Base-by-base conservation (phyloP, 106 monocot species). In the Dioscorea dumetorum region DNA sequence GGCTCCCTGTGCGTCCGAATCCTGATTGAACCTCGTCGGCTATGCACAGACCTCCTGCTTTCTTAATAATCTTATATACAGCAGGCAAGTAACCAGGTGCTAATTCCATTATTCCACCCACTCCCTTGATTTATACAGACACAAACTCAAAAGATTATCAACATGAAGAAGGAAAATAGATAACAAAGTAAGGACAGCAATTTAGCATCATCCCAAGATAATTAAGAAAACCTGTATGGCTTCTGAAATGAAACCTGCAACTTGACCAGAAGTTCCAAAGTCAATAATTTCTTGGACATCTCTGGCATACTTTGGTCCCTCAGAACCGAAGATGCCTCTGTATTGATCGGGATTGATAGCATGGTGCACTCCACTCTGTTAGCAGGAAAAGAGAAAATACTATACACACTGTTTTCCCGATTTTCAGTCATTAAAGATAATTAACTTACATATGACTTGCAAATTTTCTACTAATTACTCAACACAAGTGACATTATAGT, bases 251-350 rank as follows among this genome's bases (percentile, higher is more conserved):
- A 97, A 97, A 24, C 76, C 97, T 18, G 82, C 97, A 58, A 97
- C 78, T 35, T 57, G 65, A 2, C 97, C 97, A 53, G 86, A 88
- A 48, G 97, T 97, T 60, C 97, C 97, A 73, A 82, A 97, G 6
- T 97, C 87, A 23, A 97, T 92, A 58, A 92, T 84, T 79, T 97
- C 97, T 72, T 97, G 86, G 57, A 97, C 89, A 79, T 97, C 97
- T 74, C 49, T 87, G 12, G 97, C 97, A 76, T 97, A 97, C 49
- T 89, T 97, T 52, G 86, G 87, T 33, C 91, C 97, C 62, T 97
- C 91, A 13, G 87, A 79, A 23, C 92, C 97, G 68, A 97, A 97
- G 52, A 60, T 67, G 60, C 97, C 97, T 82, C 97, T 92, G 50
- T 97, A 97, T 58, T 66, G 97, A 49, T 97, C 97, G 65, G 97